Evolutionary conservation across 768 basidiomycete species (phyloP).

Genomic region (Amanita inopinata): DNA sequence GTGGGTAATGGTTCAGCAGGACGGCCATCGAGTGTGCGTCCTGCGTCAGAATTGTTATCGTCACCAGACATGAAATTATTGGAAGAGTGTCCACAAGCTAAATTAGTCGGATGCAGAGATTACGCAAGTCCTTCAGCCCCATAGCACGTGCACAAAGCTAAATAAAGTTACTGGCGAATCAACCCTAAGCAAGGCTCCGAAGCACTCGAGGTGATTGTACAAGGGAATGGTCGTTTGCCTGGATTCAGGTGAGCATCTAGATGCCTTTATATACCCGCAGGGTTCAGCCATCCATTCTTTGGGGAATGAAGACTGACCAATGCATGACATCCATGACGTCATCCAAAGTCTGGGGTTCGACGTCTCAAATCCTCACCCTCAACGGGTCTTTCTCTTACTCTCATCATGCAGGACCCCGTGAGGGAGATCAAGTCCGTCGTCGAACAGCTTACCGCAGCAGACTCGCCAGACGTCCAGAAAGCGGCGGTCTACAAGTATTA

Average conservation of each 20-base stretch:
- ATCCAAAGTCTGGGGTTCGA: neutral
- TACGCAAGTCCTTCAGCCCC: too few species aligned
- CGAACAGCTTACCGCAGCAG: conserved; percentile 28
- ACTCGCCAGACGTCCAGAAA: conserved; percentile 35
- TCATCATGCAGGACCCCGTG: conserved; percentile 42
- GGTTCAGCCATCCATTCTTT: too few species aligned
- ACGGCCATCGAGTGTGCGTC: conserved; percentile 40
- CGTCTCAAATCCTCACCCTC: neutral
- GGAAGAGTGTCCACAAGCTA: too few species aligned
- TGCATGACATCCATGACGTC: conserved; percentile 2
- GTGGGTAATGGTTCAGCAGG: conserved; percentile 38
- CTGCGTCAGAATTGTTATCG: conserved; percentile 21
- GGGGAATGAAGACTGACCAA: too few species aligned
- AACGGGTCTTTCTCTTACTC: conserved; percentile 6
- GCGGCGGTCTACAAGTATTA: conserved; percentile 37
- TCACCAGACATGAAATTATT: conserved; percentile 27
- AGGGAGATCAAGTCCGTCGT: conserved; percentile 35
- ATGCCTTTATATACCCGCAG: too few species aligned
- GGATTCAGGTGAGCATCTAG: too few species aligned
- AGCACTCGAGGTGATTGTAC: too few species aligned
- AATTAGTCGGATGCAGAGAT: too few species aligned
- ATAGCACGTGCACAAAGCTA: too few species aligned
- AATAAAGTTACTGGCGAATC: too few species aligned
- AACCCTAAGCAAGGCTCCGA: too few species aligned
- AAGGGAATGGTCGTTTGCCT: too few species aligned